Evolutionary conservation across 2,329 filamentous ascomycete species (phyloP).

Genomic region (Xylariales sp.): DNA sequence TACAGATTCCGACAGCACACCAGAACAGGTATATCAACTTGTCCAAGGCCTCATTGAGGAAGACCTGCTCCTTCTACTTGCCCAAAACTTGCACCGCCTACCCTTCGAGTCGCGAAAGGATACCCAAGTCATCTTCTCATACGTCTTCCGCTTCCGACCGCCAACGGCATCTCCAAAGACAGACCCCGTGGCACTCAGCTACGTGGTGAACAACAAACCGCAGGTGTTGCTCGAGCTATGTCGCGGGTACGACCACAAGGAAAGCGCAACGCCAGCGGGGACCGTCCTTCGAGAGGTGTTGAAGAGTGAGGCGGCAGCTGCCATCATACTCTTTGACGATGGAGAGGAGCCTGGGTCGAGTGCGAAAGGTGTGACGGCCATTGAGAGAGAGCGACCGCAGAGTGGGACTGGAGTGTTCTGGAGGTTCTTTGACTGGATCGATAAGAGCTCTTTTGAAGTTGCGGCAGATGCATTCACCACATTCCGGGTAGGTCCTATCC

Average conservation of each 20-base stretch:
- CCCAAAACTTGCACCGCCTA: conserved; percentile 74
- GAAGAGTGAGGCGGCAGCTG: conserved; percentile 86
- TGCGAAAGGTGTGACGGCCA: conserved; percentile 69
- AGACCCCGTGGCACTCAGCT: conserved; percentile 81
- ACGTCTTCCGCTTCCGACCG: conserved; percentile 85
- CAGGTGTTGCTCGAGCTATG: conserved; percentile 86
- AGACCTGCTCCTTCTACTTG: conserved; percentile 80
- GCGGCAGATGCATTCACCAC: conserved; percentile 97
- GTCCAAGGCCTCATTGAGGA: conserved; percentile 82
- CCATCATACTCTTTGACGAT: conserved; percentile 90
- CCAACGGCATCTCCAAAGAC: conserved; percentile 59
- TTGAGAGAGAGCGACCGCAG: conserved; percentile 71
- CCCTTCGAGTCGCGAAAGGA: conserved; percentile 97
- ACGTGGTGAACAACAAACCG: conserved; percentile 80
- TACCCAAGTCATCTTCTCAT: conserved; percentile 91
- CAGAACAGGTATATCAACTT: conserved; percentile 83
- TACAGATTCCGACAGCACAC: conserved; percentile 76
- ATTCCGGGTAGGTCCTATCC: conserved; percentile 64
- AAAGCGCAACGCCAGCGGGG: conserved; percentile 87
- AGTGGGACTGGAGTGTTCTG: conserved; percentile 86
- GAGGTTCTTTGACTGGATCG: conserved; percentile 96
- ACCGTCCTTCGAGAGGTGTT: conserved; percentile 82
- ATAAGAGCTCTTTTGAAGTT: conserved; percentile 93
- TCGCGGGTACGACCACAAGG: conserved; percentile 81
- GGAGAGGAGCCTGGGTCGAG: conserved; percentile 66